These are phyloP conservation scores for Nelumbo lutea DNA, from an alignment of 164 flowering plant species.

Conservation along the genomic window DNA sequence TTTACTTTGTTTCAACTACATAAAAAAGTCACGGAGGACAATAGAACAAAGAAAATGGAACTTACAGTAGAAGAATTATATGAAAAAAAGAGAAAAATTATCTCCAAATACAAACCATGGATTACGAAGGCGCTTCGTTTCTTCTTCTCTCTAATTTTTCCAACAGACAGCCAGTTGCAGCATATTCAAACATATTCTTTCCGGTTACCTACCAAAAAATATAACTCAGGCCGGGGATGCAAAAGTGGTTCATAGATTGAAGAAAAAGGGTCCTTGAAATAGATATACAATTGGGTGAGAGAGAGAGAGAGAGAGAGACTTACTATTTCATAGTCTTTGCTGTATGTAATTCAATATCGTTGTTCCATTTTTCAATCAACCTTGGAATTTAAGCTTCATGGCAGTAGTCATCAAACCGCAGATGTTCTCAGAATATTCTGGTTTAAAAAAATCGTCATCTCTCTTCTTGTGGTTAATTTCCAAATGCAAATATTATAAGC, in stretches of 20 bases:
- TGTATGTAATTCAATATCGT: neutral
- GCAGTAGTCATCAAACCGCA: slow-evolving; percentile 13
- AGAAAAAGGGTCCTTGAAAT: neutral
- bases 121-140: neutral
- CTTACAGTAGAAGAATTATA: neutral
- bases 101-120: slow-evolving; percentile 8
- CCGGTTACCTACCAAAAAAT: neutral
- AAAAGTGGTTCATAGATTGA: neutral
- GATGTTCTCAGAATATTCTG: slow-evolving; percentile 14
- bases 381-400: slow-evolving; percentile 8
- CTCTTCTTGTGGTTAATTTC: neutral
- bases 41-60: neutral
- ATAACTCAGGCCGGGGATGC: neutral
- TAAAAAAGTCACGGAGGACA: neutral
- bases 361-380: slow-evolving; percentile 13
- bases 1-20: neutral
- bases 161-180: neutral
- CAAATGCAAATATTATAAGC: neutral
- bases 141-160: slow-evolving; percentile 1
- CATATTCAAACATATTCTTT: neutral
- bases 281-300: neutral
- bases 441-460: slow-evolving; percentile 1
- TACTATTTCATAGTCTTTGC: no score
- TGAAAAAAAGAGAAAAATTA: neutral
- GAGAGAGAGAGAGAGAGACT: neutral